These are phyloP conservation scores for Dictyostelium intermedium DNA, from an alignment of 78 protist species.

Conservation along the genomic window DNA sequence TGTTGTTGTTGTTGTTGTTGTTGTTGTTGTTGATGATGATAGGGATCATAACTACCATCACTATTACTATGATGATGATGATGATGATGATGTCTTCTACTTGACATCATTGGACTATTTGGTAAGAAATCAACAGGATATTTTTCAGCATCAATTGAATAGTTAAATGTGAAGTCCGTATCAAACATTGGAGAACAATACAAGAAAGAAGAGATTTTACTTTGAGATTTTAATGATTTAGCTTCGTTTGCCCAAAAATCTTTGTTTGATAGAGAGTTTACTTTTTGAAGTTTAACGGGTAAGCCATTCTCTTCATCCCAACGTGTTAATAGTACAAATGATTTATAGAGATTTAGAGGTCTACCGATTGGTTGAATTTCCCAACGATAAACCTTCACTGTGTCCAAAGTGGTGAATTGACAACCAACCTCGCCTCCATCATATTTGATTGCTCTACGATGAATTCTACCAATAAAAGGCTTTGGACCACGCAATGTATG, in stretches of 20 bases:
- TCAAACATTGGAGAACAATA: slow-evolving; percentile 75
- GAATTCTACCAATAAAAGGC: slow-evolving; percentile 63
- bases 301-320: slow-evolving; percentile 60
- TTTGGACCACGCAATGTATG: slow-evolving; percentile 31
- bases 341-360: slow-evolving; percentile 16
- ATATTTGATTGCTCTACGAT: slow-evolving; percentile 29
- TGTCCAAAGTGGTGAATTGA: slow-evolving; percentile 23
- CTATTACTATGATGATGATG: neutral
- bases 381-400: slow-evolving; percentile 58
- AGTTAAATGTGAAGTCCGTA: neutral
- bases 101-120: neutral
- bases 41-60: neutral
- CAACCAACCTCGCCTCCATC: neutral
- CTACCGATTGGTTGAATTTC: slow-evolving; percentile 68
- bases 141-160: slow-evolving; percentile 6
- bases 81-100: neutral
- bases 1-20: neutral
- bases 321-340: slow-evolving; percentile 30
- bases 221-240: neutral
- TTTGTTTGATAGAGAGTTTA: slow-evolving; percentile 38
- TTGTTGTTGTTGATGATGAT: neutral
- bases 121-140: slow-evolving; percentile 48
- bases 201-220: slow-evolving; percentile 8
- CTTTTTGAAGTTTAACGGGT: slow-evolving; percentile 5
- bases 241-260: slow-evolving; percentile 23